A percentile compares a stretch with the other conserved stretches of the same genome.
Evolutionary conservation across 225 moss, liverwort and hornwort species (phyloP).

Genomic region (Polytrichum formosum): DNA sequence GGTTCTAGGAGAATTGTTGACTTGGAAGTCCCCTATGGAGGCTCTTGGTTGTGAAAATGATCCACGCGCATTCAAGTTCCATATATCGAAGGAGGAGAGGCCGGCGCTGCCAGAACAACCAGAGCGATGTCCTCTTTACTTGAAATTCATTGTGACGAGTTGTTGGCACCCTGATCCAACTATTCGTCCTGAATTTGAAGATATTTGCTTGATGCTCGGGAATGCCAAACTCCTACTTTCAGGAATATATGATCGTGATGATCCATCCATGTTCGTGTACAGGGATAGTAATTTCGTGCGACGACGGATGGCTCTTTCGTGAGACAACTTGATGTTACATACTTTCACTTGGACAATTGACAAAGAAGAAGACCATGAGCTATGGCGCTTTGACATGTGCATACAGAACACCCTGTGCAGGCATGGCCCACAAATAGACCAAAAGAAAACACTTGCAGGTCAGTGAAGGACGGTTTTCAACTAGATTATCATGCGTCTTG

Average conservation of each 20-base stretch:
- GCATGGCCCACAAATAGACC: too few relatives aligned
- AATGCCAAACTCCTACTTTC: slow-evolving; percentile 14
- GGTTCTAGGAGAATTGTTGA: slow-evolving; percentile 19
- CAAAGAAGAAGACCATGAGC: too few relatives aligned
- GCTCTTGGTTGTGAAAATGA: neutral
- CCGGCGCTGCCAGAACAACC: slow-evolving; percentile 5
- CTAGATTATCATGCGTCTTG: too few relatives aligned
- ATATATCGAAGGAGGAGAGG: slow-evolving; percentile 2
- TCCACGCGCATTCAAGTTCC: neutral
- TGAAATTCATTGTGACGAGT: slow-evolving; percentile 23
- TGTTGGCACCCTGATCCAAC: slow-evolving; percentile 21
- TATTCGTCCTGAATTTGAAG: slow-evolving; percentile 23
- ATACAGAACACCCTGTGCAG: too few relatives aligned
- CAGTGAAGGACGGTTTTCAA: too few relatives aligned
- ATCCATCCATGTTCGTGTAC: neutral
- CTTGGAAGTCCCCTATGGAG: slow-evolving; percentile 11
- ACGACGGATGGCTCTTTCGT: neutral
- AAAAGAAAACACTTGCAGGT: too few relatives aligned
- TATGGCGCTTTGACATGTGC: too few relatives aligned
- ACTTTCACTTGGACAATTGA: too few relatives aligned
- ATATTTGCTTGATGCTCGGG: slow-evolving; percentile 26
- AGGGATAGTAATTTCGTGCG: neutral
- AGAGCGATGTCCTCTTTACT: neutral
- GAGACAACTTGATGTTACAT: too few relatives aligned
- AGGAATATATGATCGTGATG: neutral